These are phyloP conservation scores for Aspergillus olivimuriae DNA, from an alignment of 495 filamentous ascomycete genomes.

Conservation along the genomic window DNA sequence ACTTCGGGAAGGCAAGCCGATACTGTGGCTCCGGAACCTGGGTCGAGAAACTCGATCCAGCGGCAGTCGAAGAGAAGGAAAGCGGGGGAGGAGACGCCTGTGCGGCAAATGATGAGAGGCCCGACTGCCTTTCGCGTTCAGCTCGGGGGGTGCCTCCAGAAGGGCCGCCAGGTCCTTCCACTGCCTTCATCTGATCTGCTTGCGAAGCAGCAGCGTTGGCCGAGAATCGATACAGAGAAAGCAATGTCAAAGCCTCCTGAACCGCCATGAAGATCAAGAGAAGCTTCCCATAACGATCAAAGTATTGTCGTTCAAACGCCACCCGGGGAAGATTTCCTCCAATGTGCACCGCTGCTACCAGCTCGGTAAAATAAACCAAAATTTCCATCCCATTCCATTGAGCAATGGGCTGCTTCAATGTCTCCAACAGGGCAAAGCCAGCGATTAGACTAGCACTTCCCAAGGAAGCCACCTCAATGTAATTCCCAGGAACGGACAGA, in stretches of 20 bases:
- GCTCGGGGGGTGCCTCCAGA: constrained; percentile 7
- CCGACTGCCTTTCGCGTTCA: constrained; percentile 9
- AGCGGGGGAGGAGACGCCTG: constrained; percentile 20
- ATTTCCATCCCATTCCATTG: constrained; percentile 41
- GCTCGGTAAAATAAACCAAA: constrained; percentile 37
- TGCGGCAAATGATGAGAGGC: constrained; percentile 15
- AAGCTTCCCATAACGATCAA: constrained; percentile 37
- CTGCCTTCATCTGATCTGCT: constrained; percentile 2
- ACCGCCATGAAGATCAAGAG: constrained; percentile 37
- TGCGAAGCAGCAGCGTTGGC: constrained; percentile 1
- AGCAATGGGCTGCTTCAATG: constrained; percentile 27
- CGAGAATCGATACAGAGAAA: constrained; percentile 19
- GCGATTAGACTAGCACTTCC: constrained; percentile 36
- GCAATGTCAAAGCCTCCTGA: constrained; percentile 30
- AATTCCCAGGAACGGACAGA: constrained; percentile 30
- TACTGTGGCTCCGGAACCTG: constrained; percentile 21
- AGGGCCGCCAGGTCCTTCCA: not conserved
- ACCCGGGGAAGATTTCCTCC: constrained; percentile 32
- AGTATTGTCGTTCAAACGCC: constrained; percentile 30
- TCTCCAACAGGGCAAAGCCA: constrained; percentile 34
- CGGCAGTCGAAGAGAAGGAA: constrained; percentile 27
- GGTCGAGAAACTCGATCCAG: constrained; percentile 27
- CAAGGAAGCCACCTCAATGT: constrained; percentile 36
- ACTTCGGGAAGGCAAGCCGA: constrained; percentile 12
- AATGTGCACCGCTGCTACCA: constrained; percentile 32